Base-by-base conservation (phyloP, 2,329 filamentous ascomycete genomes). In the Calcarisporium arbuscula region DNA sequence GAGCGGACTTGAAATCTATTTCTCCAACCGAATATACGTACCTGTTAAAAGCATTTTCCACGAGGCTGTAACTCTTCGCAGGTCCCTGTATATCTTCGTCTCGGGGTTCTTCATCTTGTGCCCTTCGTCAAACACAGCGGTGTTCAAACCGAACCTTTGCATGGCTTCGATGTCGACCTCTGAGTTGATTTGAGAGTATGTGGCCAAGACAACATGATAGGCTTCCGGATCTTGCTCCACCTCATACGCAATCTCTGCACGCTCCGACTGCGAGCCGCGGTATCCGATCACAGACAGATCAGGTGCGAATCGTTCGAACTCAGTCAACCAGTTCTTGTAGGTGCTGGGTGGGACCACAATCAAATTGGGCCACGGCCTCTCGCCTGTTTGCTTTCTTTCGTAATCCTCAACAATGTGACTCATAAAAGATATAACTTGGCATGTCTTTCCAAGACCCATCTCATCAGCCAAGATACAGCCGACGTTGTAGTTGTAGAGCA, bases 391-490 rank as follows among this genome's bases (percentile, higher is more conserved):
- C 6, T 51, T 50, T n/a, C n/a, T n/a, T 21, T 67, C 52, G 40
- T 68, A 77, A 19, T 75, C 75, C 51, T 88, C 78, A 12, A 85
- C 78, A 18, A 98, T 67, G 49, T 95, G 82, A 12, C 87, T 84
- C 29, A 98, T 71, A 50, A 98, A 87, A 0, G 87, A 80, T 47
- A 98, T 95, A 42, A 96, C 87, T 52, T 98, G 90, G 49, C 88
- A 95, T 1, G 92, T 98, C 68, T 98, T 98, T 29, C 92, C 92
- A 26, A 90, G 67, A 33, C 85, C 92, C 92, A 98, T 98, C 54
- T 98, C 92, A 54, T 98, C 92, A 2, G 92, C 92, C 14, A 98
- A 68, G 37, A 98, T 96, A 43, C 88, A 90, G 29, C 86, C 90
- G 33, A 94, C 74, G 19, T 80, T 72, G 38, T 85, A 80, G 34